Percentiles rank a stretch among this genome's conserved stretches.
Conservation (phyloP, 2,329 filamentous ascomycete species). For the Colletotrichum filicis region DNA sequence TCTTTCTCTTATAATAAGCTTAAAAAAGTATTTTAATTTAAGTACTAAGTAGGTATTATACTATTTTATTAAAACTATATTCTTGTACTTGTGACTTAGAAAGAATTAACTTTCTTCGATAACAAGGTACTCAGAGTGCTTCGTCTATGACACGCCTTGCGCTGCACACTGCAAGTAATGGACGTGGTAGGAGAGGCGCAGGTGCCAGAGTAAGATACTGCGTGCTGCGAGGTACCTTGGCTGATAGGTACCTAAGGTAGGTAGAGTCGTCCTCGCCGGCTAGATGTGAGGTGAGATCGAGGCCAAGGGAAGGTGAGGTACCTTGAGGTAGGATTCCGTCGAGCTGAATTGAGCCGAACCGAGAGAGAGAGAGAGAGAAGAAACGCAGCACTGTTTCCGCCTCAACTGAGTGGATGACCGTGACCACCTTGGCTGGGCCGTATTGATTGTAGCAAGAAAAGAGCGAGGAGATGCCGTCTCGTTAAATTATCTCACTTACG, state of each 20-base stretch:
- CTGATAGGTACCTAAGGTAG: neutral
- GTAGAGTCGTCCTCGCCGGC: neutral
- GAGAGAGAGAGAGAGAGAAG: neutral
- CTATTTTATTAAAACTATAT: no score
- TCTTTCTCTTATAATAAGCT: no score
- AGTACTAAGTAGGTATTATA: no score
- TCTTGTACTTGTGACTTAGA: no score
- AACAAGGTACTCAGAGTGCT: no score
- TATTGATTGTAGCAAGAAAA: neutral
- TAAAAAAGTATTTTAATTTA: no score
- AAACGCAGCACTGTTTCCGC: slow-evolving; percentile 2
- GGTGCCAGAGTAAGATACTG: neutral
- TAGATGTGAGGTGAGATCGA: slow-evolving; percentile 4
- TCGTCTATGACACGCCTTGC: neutral
- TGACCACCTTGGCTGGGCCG: slow-evolving; percentile 7
- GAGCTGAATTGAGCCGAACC: slow-evolving; percentile 8
- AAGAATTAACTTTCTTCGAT: no score
- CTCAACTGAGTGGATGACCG: slow-evolving; percentile 12
- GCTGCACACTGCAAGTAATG: neutral
- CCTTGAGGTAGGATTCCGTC: neutral
- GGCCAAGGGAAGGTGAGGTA: neutral
- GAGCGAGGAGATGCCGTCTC: slow-evolving; percentile 20
- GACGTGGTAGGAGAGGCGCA: slow-evolving; percentile 8
- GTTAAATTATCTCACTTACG: slow-evolving; percentile 16
- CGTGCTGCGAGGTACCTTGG: neutral